phyloP scores from a whole-genome alignment of 176 grass and related monocot species.

The Elaeis guineensis region DNA sequence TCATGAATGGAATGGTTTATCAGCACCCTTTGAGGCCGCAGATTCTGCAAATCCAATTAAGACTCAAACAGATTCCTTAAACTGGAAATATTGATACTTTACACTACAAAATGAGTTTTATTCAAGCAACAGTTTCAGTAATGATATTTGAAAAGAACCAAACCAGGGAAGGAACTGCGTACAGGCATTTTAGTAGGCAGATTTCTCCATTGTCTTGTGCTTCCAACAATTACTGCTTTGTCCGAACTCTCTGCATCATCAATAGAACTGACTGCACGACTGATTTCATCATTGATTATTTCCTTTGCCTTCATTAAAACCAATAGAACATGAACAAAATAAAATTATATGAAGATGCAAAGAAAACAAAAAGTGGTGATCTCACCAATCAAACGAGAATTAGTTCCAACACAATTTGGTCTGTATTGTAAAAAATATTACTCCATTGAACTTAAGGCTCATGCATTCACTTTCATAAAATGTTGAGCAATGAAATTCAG shows the following conservation, averaged over 20 bases:
- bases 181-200: constrained; percentile 34
- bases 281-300: constrained; percentile 28
- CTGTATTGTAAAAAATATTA: no score
- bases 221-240: constrained; percentile 31
- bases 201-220: constrained; percentile 32
- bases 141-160: not conserved
- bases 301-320: constrained; percentile 39
- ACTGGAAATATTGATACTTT: no score
- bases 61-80: not conserved
- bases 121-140: no score
- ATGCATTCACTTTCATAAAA: no score
- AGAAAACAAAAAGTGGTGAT: no score
- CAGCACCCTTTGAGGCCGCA: constrained; percentile 34
- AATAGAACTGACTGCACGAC: constrained; percentile 24
- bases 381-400: no score
- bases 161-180: constrained; percentile 25
- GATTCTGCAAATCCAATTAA: constrained; percentile 20
- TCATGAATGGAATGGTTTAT: constrained; percentile 38
- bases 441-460: no score
- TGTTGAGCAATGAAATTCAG: no score
- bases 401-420: no score
- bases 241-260: constrained; percentile 34
- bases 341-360: not conserved
- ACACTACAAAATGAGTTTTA: no score
- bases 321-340: constrained; percentile 13